Conservation (phyloP, 2,329 filamentous ascomycete genomes). For the Fusarium palustre region DNA sequence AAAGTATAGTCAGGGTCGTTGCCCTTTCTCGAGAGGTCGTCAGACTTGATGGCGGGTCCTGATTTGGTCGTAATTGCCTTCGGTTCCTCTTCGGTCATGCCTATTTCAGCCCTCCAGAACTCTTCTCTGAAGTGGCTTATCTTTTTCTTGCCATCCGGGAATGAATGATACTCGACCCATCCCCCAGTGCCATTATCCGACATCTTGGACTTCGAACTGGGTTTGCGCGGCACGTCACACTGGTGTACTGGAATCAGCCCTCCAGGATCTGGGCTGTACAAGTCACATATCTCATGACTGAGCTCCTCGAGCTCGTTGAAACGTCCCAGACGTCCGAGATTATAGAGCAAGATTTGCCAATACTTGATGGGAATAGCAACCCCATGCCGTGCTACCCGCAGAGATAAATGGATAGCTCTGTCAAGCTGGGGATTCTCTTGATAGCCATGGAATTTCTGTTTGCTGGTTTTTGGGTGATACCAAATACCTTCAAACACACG, state of each 20-base stretch:
- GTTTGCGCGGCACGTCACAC: conserved; percentile 54
- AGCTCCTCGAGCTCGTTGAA: conserved; percentile 60
- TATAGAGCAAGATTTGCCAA: conserved; percentile 60
- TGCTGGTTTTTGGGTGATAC: conserved; percentile 43
- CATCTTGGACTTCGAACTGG: neutral
- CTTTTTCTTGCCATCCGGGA: conserved; percentile 18
- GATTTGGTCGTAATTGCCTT: neutral
- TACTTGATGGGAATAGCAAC: conserved; percentile 52
- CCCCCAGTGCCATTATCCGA: neutral
- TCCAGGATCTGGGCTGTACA: conserved; percentile 50
- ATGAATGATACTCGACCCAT: conserved; percentile 21
- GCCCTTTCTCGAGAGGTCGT: neutral
- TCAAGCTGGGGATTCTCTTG: conserved; percentile 45
- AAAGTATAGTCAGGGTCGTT: conserved; percentile 8
- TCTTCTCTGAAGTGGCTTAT: conserved; percentile 37
- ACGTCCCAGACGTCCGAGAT: conserved; percentile 58
- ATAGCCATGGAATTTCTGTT: conserved; percentile 24
- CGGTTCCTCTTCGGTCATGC: conserved; percentile 12
- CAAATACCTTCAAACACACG: conserved; percentile 46
- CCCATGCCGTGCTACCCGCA: conserved; percentile 48
- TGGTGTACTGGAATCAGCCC: conserved; percentile 58
- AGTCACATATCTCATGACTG: conserved; percentile 56
- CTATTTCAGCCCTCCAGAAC: conserved; percentile 44
- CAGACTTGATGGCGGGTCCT: neutral
- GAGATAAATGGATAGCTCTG: conserved; percentile 48